Conservation (phyloP, 2,329 filamentous ascomycete species). For the Hypoxylon sp. region DNA sequence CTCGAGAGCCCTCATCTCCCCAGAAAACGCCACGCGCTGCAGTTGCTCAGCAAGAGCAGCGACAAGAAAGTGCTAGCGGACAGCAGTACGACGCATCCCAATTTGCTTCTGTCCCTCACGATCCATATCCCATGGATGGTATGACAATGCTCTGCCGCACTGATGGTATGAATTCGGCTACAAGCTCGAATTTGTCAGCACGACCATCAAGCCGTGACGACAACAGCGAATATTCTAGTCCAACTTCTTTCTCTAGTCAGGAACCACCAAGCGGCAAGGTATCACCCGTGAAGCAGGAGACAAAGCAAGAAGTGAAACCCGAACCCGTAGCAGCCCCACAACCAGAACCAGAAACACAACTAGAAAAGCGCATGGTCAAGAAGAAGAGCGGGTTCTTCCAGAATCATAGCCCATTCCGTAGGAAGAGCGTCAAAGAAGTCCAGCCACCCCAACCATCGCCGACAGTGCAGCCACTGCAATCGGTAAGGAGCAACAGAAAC, state of each 20-base stretch:
- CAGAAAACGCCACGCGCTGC: constrained; percentile 46
- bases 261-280: constrained; percentile 78
- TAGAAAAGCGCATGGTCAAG: constrained; percentile 73
- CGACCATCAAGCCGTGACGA: constrained; percentile 87
- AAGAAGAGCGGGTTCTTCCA: constrained; percentile 90
- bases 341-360: constrained; percentile 60
- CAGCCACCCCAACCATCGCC: constrained; percentile 40
- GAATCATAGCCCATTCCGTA: constrained; percentile 88
- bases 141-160: constrained; percentile 97
- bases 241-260: constrained; percentile 86
- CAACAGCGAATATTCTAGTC: constrained; percentile 88
- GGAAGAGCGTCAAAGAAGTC: constrained; percentile 85
- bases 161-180: constrained; percentile 65
- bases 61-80: constrained; percentile 27
- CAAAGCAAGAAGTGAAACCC: too few species aligned
- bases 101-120: constrained; percentile 79
- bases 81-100: constrained; percentile 62
- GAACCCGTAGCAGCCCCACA: constrained; percentile 56
- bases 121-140: constrained; percentile 91
- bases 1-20: constrained; percentile 61
- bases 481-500: constrained; percentile 59
- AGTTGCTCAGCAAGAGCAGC: constrained; percentile 39
- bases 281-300: constrained; percentile 75
- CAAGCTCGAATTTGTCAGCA: constrained; percentile 58
- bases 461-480: constrained; percentile 63